These are phyloP conservation scores for Inga oerstediana DNA, from an alignment of 306 rosid genomes.

Conservation along the genomic window DNA sequence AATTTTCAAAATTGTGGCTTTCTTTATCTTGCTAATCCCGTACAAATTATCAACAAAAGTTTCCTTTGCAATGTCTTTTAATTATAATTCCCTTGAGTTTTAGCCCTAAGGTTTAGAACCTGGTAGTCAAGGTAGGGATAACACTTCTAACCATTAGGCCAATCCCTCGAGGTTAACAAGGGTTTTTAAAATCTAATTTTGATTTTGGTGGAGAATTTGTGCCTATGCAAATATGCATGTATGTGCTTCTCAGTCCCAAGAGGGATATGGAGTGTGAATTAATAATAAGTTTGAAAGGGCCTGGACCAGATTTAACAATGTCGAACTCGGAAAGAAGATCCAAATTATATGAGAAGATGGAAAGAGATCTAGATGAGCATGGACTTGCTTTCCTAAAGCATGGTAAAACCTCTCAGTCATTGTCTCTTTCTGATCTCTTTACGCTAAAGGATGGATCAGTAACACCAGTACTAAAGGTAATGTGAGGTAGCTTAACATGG, in stretches of 20 bases:
- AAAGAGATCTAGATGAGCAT: conserved; percentile 69
- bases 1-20: not conserved
- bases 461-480: conserved; percentile 77
- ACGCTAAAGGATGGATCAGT: conserved; percentile 74
- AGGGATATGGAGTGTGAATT: not conserved
- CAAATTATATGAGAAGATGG: conserved; percentile 79
- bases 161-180: not conserved
- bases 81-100: not conserved
- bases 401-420: conserved; percentile 92
- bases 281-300: conserved; percentile 27
- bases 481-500: not conserved
- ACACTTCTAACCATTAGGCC: not conserved
- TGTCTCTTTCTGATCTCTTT: conserved; percentile 86
- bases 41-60: not conserved
- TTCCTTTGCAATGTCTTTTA: not conserved
- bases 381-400: conserved; percentile 78
- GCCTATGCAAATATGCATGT: not conserved
- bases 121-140: not conserved
- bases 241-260: not conserved
- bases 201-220: conserved; percentile 29
- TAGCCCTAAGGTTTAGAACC: not conserved
- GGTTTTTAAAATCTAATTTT: conserved; percentile 27
- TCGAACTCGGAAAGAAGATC: conserved; percentile 60
- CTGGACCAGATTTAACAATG: conserved; percentile 44
- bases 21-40: not conserved